phyloP scores from a whole-genome alignment of 495 filamentous ascomycete species.

The Xylaria nigripes region DNA sequence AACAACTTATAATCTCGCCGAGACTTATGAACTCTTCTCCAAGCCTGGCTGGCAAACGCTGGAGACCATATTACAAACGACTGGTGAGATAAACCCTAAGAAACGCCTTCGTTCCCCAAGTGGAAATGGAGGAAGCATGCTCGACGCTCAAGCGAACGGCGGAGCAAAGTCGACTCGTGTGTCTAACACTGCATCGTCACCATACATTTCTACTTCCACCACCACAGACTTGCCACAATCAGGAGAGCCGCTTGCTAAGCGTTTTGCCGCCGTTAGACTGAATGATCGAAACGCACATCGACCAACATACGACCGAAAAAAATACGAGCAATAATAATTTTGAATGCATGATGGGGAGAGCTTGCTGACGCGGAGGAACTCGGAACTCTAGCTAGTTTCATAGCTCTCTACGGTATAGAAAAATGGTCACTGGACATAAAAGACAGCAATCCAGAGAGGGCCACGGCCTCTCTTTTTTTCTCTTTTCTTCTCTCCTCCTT shows the following conservation, averaged over 20 bases:
- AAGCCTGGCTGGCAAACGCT: constrained; percentile 89
- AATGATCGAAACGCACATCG: constrained; percentile 34
- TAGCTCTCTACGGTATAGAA: no score
- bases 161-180: constrained; percentile 11
- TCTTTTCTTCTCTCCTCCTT: no score
- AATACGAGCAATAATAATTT: constrained; percentile 18
- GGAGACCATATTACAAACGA: constrained; percentile 84
- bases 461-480: no score
- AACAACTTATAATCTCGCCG: constrained; percentile 62
- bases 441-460: no score
- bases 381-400: no score
- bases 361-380: no score
- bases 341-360: background rate
- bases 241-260: constrained; percentile 87
- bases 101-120: constrained; percentile 59
- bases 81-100: constrained; percentile 75
- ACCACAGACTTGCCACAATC: constrained; percentile 22
- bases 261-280: constrained; percentile 96
- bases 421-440: no score
- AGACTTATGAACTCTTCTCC: constrained; percentile 71
- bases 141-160: constrained; percentile 21
- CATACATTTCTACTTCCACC: constrained; percentile 22
- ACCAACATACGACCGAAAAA: constrained; percentile 18
- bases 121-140: constrained; percentile 22
- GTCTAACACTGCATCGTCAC: constrained; percentile 5